Percentiles rank a stretch among this genome's conserved stretches.
These are phyloP conservation scores for Sclerotinia spermophila DNA, from an alignment of 2,329 filamentous ascomycete genomes.

Conservation along the genomic window DNA sequence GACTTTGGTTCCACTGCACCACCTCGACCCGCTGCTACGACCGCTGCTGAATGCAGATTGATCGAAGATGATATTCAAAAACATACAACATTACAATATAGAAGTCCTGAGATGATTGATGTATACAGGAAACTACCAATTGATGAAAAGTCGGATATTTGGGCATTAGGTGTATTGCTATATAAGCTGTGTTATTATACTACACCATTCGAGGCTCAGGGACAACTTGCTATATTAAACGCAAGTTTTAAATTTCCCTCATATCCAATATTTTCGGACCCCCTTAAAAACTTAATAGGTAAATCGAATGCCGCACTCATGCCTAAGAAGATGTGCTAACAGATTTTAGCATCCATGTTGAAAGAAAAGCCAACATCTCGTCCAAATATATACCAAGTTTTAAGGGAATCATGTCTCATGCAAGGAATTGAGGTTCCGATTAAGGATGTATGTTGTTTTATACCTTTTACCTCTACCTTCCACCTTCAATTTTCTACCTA, in stretches of 20 bases:
- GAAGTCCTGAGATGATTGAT: conserved; percentile 98
- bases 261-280: conserved; percentile 85
- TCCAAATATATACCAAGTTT: conserved; percentile 91
- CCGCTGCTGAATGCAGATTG: conserved; percentile 80
- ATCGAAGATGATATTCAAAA: conserved; percentile 97
- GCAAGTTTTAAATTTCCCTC: conserved; percentile 88
- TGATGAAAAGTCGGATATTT: conserved; percentile 98
- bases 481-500: background rate
- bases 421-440: conserved; percentile 82
- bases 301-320: conserved; percentile 35
- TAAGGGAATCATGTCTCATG: conserved; percentile 84
- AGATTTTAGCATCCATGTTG: conserved; percentile 72
- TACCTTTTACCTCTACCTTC: too few species aligned
- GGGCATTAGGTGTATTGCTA: conserved; percentile 85
- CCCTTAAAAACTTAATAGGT: conserved; percentile 88
- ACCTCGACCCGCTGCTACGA: conserved; percentile 79
- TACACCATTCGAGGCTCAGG: conserved; percentile 96
- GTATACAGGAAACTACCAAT: conserved; percentile 96
- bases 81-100: conserved; percentile 95
- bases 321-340: conserved; percentile 20
- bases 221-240: conserved; percentile 94
- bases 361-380: conserved; percentile 71
- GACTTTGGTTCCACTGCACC: conserved; percentile 93
- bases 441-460: conserved; percentile 67
- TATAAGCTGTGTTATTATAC: conserved; percentile 99